Percentiles rank a stretch among this genome's conserved stretches.
phyloP scores from a whole-genome alignment of 768 basidiomycete genomes.

The Mycena crocata region DNA sequence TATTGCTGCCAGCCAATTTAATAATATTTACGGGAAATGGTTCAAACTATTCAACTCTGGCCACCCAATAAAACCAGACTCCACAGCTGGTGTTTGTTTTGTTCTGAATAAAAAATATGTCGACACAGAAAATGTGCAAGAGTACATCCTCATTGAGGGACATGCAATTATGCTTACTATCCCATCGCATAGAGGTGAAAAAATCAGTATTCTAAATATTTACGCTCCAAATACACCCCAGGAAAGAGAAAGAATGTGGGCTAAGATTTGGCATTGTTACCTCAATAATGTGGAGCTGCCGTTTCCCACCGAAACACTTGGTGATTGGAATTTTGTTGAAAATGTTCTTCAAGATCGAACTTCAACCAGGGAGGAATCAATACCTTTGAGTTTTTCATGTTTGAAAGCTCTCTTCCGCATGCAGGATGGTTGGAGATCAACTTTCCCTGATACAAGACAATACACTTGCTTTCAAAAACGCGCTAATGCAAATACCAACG shows the following conservation, averaged over 20 bases:
- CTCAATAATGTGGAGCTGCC: neutral
- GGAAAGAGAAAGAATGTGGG: neutral
- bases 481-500: neutral
- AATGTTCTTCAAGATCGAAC: too few relatives aligned
- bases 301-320: conserved; percentile 11
- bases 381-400: too few relatives aligned
- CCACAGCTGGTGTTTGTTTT: too few relatives aligned
- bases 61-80: neutral
- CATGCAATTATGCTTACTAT: neutral
- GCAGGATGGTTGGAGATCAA: conserved; percentile 20
- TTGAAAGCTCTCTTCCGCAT: too few relatives aligned
- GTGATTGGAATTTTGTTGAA: conserved; percentile 1
- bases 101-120: too few relatives aligned
- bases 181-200: neutral
- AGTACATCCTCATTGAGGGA: neutral
- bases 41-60: neutral
- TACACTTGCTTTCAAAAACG: conserved; percentile 14
- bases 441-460: conserved; percentile 3
- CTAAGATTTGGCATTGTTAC: neutral
- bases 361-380: too few relatives aligned
- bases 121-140: neutral
- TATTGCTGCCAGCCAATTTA: neutral
- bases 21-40: neutral
- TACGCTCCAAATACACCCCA: conserved; percentile 3
- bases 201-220: neutral